Evolutionary conservation across 306 rosid species (phyloP).

Genomic region (Prunus davidiana): DNA sequence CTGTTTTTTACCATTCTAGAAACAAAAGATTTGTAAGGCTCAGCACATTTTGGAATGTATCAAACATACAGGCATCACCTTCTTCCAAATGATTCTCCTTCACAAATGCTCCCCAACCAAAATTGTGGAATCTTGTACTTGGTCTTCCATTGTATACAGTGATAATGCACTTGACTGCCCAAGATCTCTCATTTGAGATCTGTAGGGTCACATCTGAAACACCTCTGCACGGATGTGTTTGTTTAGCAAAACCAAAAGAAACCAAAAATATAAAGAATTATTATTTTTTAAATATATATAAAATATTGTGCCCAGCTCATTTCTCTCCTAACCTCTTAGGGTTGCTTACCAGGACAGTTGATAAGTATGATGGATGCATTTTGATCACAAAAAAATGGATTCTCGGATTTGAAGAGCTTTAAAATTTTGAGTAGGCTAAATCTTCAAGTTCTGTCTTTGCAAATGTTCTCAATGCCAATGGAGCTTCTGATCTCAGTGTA

Average conservation of each 20-base stretch:
- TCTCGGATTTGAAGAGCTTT: neutral
- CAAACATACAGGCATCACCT: too few relatives aligned
- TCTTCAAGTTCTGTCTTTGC: neutral
- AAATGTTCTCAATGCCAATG: neutral
- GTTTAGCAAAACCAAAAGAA: neutral
- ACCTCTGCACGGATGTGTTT: neutral
- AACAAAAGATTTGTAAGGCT: neutral
- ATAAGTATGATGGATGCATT: neutral
- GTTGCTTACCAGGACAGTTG: neutral
- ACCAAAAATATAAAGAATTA: too few relatives aligned
- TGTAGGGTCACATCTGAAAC: neutral
- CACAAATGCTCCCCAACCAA: slow-evolving; percentile 20
- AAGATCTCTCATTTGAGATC: slow-evolving; percentile 2
- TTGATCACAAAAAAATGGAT: neutral
- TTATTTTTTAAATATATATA: too few relatives aligned
- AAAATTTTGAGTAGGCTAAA: neutral
- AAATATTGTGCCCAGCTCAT: too few relatives aligned
- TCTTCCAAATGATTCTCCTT: too few relatives aligned
- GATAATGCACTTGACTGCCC: slow-evolving; percentile 16
- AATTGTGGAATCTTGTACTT: neutral
- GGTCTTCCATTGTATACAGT: neutral
- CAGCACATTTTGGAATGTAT: neutral
- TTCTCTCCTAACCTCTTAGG: too few relatives aligned
- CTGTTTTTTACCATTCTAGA: neutral
- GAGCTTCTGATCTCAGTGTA: too few relatives aligned